Evolutionary conservation across 768 basidiomycete species (phyloP), one percentile per base, ranked within the genome.

Genomic region (Kwoniella pini): DNA sequence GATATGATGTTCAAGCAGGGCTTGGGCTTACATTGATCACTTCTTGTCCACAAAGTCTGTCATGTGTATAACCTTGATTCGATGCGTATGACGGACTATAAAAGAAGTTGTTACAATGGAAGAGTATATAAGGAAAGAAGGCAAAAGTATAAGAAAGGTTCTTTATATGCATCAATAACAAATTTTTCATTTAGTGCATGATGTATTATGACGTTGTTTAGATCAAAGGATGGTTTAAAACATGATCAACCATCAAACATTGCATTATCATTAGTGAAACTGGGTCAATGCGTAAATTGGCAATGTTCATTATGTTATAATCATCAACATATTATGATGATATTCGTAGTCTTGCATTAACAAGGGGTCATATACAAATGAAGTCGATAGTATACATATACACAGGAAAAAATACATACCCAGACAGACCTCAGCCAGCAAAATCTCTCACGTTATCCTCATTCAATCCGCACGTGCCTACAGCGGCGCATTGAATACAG

Each of bases 401-500:
- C 33, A n/a, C 9, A 42, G 19, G 5, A 6, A 42, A 11, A 10
- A 42, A 17, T 42, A 42, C 40, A 42, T 42, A 42, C 40, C 7
- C 15, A 36, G 33, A 36, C 7, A 36, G 7, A 36, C 7, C 33
- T 15, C 7, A 36, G 15, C 33, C 33, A 7, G 7, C 7, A 7
- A 7, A 36, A 15, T 7, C 33, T 15, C 33, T 15, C 33, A 7
- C 33, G 15, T 7, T 36, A 36, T 15, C 33, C 33, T 36, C 33
- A n/a, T n/a, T n/a, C n/a, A n/a, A n/a, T n/a, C n/a, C n/a, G n/a
- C n/a, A n/a, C n/a, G n/a, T n/a, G n/a, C n/a, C n/a, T 26, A 54
- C n/a, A 48, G 36, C n/a, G 39, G 26, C 0, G 60, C 54, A 28
- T 45, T 55, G 26, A 40, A 62, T 5, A 56, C 54, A 2, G 31